Evolutionary conservation across 2,329 filamentous ascomycete species (phyloP).

Genomic region (Torrubiella hemipterigena): DNA sequence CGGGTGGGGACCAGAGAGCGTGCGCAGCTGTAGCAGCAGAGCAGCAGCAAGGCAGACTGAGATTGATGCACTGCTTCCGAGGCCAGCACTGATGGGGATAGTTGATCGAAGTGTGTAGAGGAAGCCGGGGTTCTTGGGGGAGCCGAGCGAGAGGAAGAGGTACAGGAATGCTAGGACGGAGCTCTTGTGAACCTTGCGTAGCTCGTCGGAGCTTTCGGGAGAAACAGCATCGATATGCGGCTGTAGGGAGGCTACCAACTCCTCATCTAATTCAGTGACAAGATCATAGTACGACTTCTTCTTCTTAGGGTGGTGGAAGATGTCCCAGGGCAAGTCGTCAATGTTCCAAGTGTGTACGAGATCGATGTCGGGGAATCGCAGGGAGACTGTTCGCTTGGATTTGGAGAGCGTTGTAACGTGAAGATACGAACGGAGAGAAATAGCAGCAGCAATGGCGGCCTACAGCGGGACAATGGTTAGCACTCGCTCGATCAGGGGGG

Average conservation of each 20-base stretch:
- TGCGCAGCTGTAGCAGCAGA: conserved; percentile 76
- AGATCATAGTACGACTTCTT: conserved; percentile 94
- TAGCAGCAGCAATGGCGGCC: conserved; percentile 88
- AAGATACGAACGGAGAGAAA: conserved; percentile 90
- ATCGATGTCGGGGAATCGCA: conserved; percentile 85
- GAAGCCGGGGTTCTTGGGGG: conserved; percentile 64
- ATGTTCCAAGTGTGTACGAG: conserved; percentile 91
- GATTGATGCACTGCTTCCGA: conserved; percentile 91
- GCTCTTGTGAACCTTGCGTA: conserved; percentile 72
- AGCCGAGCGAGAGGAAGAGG: conserved; percentile 79
- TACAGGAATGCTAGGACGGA: conserved; percentile 85
- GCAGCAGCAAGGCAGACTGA: conserved; percentile 79
- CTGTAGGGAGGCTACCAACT: conserved; percentile 69
- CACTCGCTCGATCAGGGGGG: not conserved
- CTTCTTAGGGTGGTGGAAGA: conserved; percentile 69
- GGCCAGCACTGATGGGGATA: conserved; percentile 80
- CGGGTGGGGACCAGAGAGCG: conserved; percentile 78
- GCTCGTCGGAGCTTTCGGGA: conserved; percentile 48
- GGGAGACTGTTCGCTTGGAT: conserved; percentile 73
- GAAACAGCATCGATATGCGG: conserved; percentile 69
- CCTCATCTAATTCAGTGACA: conserved; percentile 70
- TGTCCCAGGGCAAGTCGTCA: conserved; percentile 75
- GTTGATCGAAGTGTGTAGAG: conserved; percentile 88
- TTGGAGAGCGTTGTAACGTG: conserved; percentile 92
- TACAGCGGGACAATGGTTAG: conserved; percentile 19